Evolutionary conservation across 2,329 filamentous ascomycete species (phyloP), one percentile per base, ranked within the genome.

Genomic region (Colletotrichum liaoningense): DNA sequence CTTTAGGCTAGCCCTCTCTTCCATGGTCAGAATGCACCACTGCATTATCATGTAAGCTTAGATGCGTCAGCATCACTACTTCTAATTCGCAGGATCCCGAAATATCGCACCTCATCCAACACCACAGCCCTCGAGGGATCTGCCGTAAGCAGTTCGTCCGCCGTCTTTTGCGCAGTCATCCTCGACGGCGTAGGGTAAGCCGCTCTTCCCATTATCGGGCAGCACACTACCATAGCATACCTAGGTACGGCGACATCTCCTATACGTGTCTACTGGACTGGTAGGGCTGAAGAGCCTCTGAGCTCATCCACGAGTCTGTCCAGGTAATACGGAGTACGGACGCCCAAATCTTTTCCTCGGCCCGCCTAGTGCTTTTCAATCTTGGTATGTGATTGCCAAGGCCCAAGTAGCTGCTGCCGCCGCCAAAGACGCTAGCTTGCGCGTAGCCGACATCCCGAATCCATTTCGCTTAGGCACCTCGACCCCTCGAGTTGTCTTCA

Each of bases 261-360:
- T 46, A 42, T 67, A 38, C 57, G 46, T 66, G 55, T n/a, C 38
- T 35, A 38, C 42, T 49, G 42, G 8, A n/a, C 16, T 2, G 8
- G n/a, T 73, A 73, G 67, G 70, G 70, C 70, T 73, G 70, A 66
- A 42, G 22, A n/a, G 26, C 42, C 49, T 49, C 24, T n/a, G 38
- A 33, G 35, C 24, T 7, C 26, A 28, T 1, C 26, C 26, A 28
- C 26, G 26, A 28, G 6, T 28, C 26, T 28, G 26, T 28, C 26
- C 26, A 28, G 26, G 5, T 28, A 28, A 28, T 28, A 28, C 26
- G 26, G 26, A 28, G 26, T 28, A 28, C 26, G 26, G 26, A 28
- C 26, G 26, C 26, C 4, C 11, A 52, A 24, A 16, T 38, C 14
- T 33, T 19, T 33, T 9, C 12, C 49, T 55, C 6, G 42, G 52